A percentile compares a stretch with the other conserved stretches of the same genome.
phyloP scores from a whole-genome alignment of 2,329 filamentous ascomycete species.

The Colletotrichum sp. region DNA sequence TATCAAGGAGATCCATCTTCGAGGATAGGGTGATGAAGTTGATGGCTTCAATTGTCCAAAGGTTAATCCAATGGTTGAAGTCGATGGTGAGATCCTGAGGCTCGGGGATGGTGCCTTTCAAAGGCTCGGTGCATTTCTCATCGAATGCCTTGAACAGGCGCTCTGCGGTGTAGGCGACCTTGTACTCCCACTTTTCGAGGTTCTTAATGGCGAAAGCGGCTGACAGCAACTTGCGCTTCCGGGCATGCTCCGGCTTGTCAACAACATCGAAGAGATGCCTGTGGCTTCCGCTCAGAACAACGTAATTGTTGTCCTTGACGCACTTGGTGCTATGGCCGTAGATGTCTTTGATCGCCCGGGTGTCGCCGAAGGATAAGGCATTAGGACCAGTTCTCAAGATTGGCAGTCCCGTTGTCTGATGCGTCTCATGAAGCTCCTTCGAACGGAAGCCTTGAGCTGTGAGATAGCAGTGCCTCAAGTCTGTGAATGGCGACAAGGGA shows the following conservation, averaged over 20 bases:
- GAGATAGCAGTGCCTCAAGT: not conserved
- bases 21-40: constrained; percentile 59
- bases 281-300: constrained; percentile 45
- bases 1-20: constrained; percentile 54
- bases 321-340: constrained; percentile 56
- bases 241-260: constrained; percentile 54
- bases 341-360: constrained; percentile 51
- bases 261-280: constrained; percentile 57
- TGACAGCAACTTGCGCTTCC: constrained; percentile 55
- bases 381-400: constrained; percentile 51
- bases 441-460: not conserved
- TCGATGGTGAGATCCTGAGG: constrained; percentile 50
- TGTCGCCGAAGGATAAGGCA: constrained; percentile 42
- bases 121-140: constrained; percentile 40
- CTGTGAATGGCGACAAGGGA: not conserved
- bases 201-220: constrained; percentile 58
- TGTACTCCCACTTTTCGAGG: constrained; percentile 58
- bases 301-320: constrained; percentile 42
- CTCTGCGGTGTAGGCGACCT: constrained; percentile 55
- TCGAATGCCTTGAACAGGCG: constrained; percentile 50
- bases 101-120: constrained; percentile 30
- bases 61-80: constrained; percentile 56
- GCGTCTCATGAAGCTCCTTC: not conserved
- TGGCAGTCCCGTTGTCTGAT: constrained; percentile 21
- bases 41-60: constrained; percentile 62